Base-by-base conservation (phyloP, 371 early-diverging fungal genomes). In the Enterocytospora artemiae region DNA sequence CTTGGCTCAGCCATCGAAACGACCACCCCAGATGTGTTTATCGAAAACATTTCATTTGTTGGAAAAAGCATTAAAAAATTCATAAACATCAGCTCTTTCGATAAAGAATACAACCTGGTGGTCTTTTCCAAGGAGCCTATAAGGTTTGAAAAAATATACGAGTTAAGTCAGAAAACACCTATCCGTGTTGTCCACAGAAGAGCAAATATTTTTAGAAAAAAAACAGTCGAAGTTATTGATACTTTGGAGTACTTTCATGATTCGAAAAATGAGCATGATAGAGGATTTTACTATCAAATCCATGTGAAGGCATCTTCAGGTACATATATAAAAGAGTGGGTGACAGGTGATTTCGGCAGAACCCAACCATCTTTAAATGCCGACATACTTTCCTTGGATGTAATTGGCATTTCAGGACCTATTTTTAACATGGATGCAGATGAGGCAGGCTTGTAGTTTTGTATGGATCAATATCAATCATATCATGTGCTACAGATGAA, bases 321-420 rank as follows among this genome's bases (percentile, higher is more conserved):
- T 7, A 87, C 93, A 0, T 96, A 96, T 67, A 89, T 96, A 61
- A 96, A 96, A 71, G 96, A 96, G 79, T 95, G 93, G 83, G 86
- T 92, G 0, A 91, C 90, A 67, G 89, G 92, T 12, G 95, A 96
- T 77, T 75, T 87, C 9, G 92, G 92, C 1, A 80, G 94, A 36
- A 92, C 93, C 1, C 63, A 61, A 14, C 96, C 95, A 25, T 87
- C 84, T 54, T 67, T 93, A 30, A 82, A 83, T 7, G 78, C 80
- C 9, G 87, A 86, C 70, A 82, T 91, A 12, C 70, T 89, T 44
- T 87, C 85, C 53, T 74, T 95, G 67, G 90, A 91, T 76, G 89
- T 90, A 12, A 63, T 84, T 48, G 79, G 84, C 30, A 86, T 89
- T 0, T n/a, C n/a, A n/a, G n/a, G n/a, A n/a, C n/a, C n/a, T n/a